phyloP scores from a whole-genome alignment of 208 protist genomes.

The Trypanosoma rangeli region DNA sequence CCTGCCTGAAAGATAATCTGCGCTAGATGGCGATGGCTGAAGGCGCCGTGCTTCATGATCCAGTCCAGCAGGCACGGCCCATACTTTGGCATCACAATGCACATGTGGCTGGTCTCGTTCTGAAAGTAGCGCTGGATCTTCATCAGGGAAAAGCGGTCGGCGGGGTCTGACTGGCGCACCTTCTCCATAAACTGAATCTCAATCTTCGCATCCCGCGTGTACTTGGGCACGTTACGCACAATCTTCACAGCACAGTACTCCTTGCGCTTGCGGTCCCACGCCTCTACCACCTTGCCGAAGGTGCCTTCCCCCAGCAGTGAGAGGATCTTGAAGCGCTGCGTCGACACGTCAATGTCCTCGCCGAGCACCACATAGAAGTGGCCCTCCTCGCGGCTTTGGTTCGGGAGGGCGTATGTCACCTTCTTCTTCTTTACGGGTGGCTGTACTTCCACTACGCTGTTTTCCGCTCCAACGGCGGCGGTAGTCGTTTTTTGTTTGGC shows the following conservation, averaged over 20 bases:
- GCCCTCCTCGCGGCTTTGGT: constrained; percentile 88
- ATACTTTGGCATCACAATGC: constrained; percentile 73
- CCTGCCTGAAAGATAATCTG: constrained; percentile 78
- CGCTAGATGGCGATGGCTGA: constrained; percentile 71
- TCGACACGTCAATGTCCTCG: constrained; percentile 86
- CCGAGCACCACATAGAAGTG: constrained; percentile 91
- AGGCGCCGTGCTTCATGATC: constrained; percentile 74
- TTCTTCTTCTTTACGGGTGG: constrained; percentile 69
- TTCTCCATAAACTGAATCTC: constrained; percentile 89
- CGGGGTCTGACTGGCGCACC: constrained; percentile 59
- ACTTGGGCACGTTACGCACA: constrained; percentile 82
- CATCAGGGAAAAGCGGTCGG: constrained; percentile 74
- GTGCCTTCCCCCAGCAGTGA: constrained; percentile 87
- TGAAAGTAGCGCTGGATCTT: constrained; percentile 84
- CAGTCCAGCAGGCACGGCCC: constrained; percentile 79
- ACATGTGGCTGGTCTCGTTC: constrained; percentile 82
- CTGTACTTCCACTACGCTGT: constrained; percentile 9
- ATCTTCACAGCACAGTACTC: constrained; percentile 90
- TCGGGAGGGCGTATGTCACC: constrained; percentile 77
- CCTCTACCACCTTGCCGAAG: constrained; percentile 88
- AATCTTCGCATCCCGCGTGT: constrained; percentile 85
- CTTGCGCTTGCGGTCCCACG: constrained; percentile 86
- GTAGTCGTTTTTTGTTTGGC: neutral
- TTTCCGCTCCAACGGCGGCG: neutral
- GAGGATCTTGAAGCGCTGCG: constrained; percentile 89